These are phyloP conservation scores for Serendipita vermifera DNA, from an alignment of 768 basidiomycete species.

Conservation along the genomic window DNA sequence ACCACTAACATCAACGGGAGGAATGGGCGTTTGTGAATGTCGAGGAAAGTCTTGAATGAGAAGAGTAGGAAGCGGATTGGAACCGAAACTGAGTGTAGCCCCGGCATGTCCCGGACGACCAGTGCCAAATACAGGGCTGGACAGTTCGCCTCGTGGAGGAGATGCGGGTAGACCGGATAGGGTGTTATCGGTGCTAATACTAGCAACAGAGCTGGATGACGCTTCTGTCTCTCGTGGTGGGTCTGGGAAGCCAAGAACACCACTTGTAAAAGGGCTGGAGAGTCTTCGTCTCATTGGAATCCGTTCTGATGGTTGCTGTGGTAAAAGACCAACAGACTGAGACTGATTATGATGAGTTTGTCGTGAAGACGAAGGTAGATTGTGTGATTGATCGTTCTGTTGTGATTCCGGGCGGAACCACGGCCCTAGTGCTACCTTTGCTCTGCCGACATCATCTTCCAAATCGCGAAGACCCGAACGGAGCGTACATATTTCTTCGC, in stretches of 20 bases:
- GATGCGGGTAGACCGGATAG: slow-evolving; percentile 11
- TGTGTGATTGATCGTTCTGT: neutral
- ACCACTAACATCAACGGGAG: slow-evolving; percentile 46
- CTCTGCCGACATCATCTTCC: slow-evolving; percentile 42
- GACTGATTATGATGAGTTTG: slow-evolving; percentile 1
- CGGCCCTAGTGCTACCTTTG: slow-evolving; percentile 50
- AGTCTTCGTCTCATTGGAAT: neutral
- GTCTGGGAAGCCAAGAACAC: neutral
- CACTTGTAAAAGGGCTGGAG: slow-evolving; percentile 3
- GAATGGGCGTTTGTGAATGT: slow-evolving; percentile 15
- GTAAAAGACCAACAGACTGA: neutral
- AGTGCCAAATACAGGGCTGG: neutral
- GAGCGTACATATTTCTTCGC: slow-evolving; percentile 53
- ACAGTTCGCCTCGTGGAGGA: slow-evolving; percentile 9
- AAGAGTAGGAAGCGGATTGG: slow-evolving; percentile 10
- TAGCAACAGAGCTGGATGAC: neutral
- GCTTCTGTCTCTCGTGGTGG: neutral
- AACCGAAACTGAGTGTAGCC: neutral
- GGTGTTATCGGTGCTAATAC: neutral
- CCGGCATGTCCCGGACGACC: neutral
- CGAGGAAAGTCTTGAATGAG: slow-evolving; percentile 12
- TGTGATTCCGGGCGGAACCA: slow-evolving; percentile 36
- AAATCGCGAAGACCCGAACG: slow-evolving; percentile 37
- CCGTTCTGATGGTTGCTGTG: neutral
- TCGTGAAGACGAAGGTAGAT: neutral